Conservation (phyloP, 352 stramenopile species). For the Globisporangium splendens region DNA sequence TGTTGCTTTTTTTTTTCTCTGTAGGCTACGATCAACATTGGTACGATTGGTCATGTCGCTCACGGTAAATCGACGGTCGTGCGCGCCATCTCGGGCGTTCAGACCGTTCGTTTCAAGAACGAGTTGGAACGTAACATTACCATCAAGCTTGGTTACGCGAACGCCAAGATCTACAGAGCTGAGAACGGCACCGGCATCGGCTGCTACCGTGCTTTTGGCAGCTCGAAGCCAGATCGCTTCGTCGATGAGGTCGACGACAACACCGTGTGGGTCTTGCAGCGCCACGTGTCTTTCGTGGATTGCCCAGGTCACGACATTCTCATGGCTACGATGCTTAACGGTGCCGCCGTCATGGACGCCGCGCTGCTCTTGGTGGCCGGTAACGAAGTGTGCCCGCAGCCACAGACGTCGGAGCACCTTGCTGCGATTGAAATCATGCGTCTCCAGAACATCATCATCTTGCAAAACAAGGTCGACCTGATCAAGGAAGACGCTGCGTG, state of each 20-base stretch:
- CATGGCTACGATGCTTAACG: conserved; percentile 99
- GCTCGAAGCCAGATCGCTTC: conserved; percentile 86
- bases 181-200: conserved; percentile 80
- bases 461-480: conserved; percentile 99
- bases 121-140: conserved; percentile 99
- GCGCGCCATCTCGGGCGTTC: conserved; percentile 99
- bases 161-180: conserved; percentile 99
- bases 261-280: conserved; percentile 89
- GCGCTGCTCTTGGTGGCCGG: conserved; percentile 97
- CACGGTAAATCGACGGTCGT: conserved; percentile 99
- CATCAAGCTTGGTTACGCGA: conserved; percentile 99
- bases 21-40: conserved; percentile 99
- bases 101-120: conserved; percentile 98
- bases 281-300: conserved; percentile 99
- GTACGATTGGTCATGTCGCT: conserved; percentile 99
- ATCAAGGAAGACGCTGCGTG: conserved; percentile 98
- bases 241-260: conserved; percentile 85
- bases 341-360: conserved; percentile 99
- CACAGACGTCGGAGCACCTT: conserved; percentile 99
- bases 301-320: conserved; percentile 99
- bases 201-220: conserved; percentile 88
- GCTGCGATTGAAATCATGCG: conserved; percentile 99
- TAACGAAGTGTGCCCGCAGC: conserved; percentile 98
- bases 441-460: conserved; percentile 99
- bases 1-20: conserved; percentile 12